phyloP scores from a whole-genome alignment of 495 filamentous ascomycete species.

The Platismatia glauca region DNA sequence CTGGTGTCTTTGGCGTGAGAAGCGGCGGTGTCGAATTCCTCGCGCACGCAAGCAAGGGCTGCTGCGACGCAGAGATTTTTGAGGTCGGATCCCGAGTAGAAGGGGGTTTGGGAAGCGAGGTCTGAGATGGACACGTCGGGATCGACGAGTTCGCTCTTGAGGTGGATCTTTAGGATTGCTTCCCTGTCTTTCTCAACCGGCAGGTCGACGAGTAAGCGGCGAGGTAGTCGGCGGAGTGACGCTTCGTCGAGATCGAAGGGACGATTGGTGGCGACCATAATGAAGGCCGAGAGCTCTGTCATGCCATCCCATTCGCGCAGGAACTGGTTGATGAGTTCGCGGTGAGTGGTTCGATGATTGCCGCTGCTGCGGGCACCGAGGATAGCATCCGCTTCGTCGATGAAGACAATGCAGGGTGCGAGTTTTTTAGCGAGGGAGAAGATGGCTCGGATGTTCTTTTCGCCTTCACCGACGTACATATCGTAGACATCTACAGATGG shows the following conservation, averaged over 20 bases:
- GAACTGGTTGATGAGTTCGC: constrained; percentile 96
- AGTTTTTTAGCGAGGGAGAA: constrained; percentile 88
- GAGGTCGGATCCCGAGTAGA: constrained; percentile 95
- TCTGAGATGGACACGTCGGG: constrained; percentile 57
- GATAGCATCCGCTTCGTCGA: constrained; percentile 93
- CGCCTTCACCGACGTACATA: constrained; percentile 91
- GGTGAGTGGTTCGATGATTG: constrained; percentile 53
- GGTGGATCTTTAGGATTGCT: constrained; percentile 74
- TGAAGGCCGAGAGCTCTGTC: constrained; percentile 76
- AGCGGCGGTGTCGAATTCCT: constrained; percentile 60
- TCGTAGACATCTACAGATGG: constrained; percentile 69
- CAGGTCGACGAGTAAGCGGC: constrained; percentile 79
- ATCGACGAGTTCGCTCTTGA: constrained; percentile 67
- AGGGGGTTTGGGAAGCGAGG: constrained; percentile 65
- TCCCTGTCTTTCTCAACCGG: constrained; percentile 69
- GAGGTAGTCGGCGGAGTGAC: constrained; percentile 70
- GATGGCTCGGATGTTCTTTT: constrained; percentile 93
- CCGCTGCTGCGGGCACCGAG: constrained; percentile 59
- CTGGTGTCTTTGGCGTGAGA: constrained; percentile 30
- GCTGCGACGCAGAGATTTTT: constrained; percentile 92
- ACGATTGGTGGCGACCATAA: constrained; percentile 97
- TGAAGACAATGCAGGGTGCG: constrained; percentile 88
- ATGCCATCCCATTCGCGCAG: constrained; percentile 97
- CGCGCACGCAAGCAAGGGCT: constrained; percentile 77
- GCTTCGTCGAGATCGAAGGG: constrained; percentile 96